Base-by-base conservation (phyloP, 2,329 filamentous ascomycete species). In the Tolypocladium album region DNA sequence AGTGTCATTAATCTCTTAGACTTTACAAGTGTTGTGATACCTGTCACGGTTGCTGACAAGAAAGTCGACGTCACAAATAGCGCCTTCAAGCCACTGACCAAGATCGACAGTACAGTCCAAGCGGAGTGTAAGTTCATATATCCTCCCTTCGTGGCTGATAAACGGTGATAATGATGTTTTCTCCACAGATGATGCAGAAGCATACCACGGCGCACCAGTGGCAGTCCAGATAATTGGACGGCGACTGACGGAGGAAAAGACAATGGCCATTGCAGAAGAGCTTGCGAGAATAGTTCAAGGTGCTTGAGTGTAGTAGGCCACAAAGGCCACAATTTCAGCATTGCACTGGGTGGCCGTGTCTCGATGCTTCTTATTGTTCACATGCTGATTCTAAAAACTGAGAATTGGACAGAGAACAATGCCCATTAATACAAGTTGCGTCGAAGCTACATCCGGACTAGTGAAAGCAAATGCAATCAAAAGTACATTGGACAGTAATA, bases 1-100 rank as follows among this genome's bases (percentile, higher is more conserved):
- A 65, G 61, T 1, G 71, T 67, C 13, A 67, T 76, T 8, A 77
- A 76, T 58, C 60, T 73, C 24, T 65, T 77, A 1, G 75, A 78
- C 55, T 73, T 72, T 43, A 75, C 75, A 2, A 75, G 71, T 53
- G 74, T 76, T 13, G 75, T 76, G 1, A 71, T 80, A 7, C 78
- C 78, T 0, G 74, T 80, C 3, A 76, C 75, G 0, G 73, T 71
- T 57, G 75, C 75, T 0, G 74, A 78, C 60, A 73, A 75, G 64
- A 61, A 61, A 2, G 47, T 76, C 0, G 76, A 79, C 60, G 45
- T 59, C 22, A 60, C 65, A 27, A 59, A 67, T 17, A 58, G 40
- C 24, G 45, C 43, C 1, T 68, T 60, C 50, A 47, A 57, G 34
- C 67, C 68, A 3, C 24, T 67, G 43, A 66, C 58, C 1, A 59